phyloP scores from a whole-genome alignment of 1,284 basidiomycete genomes.

The Chondrostereum purpureum region DNA sequence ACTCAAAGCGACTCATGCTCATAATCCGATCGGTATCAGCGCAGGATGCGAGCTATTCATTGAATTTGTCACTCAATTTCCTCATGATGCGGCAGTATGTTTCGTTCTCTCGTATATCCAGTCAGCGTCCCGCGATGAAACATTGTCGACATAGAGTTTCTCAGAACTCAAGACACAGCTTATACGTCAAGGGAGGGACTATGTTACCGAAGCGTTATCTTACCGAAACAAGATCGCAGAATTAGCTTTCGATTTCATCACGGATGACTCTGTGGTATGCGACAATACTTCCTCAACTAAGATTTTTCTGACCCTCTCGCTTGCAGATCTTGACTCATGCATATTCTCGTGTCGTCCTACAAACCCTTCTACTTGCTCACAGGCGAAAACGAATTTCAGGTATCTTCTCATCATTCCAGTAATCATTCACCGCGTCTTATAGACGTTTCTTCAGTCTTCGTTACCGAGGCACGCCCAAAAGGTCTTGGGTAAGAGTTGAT shows the following conservation, averaged over 20 bases:
- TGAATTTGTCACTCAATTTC: constrained; percentile 79
- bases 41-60: constrained; percentile 91
- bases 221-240: constrained; percentile 90
- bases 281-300: constrained; percentile 7
- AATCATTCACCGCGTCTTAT: constrained; percentile 3
- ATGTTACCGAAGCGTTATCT: constrained; percentile 73
- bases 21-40: constrained; percentile 80
- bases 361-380: constrained; percentile 85
- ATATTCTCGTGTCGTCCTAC: constrained; percentile 94
- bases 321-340: constrained; percentile 88
- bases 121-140: constrained; percentile 10
- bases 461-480: constrained; percentile 90
- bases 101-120: constrained; percentile 6
- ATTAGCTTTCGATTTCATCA: constrained; percentile 87
- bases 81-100: constrained; percentile 74
- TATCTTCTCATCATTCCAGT: constrained; percentile 15
- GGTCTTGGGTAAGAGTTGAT: constrained; percentile 76
- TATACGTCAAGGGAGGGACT: constrained; percentile 70
- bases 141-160: constrained; percentile 53
- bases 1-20: constrained; percentile 53
- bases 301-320: constrained; percentile 9
- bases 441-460: constrained; percentile 62
- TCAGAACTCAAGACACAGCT: constrained; percentile 77
- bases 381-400: constrained; percentile 85
- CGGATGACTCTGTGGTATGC: constrained; percentile 86